Evolutionary conservation across 106 monocot species (phyloP), one percentile per base, ranked within the genome.

Genomic region (Ottelia alismoides): DNA sequence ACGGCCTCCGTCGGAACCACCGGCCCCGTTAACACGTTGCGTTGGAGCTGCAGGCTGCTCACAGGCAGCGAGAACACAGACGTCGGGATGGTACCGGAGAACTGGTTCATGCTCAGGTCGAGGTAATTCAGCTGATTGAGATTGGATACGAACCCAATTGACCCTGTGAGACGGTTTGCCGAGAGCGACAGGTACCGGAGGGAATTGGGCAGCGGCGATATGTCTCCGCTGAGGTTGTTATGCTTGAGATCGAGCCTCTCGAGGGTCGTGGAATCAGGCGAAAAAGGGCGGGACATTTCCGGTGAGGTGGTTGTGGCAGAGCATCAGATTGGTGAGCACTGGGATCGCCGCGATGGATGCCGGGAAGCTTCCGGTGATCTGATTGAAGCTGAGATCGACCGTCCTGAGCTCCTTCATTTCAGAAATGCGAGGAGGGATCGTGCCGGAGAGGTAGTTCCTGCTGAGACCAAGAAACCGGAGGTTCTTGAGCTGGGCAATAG

Each of bases 391-490:
- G 55, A 93, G 70, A 51, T 70, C 62, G 29, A 63, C 32, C 0
- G 62, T 62, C 20, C 27, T 21, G 25, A 70, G 62, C 16, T 27
- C 31, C 22, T 30, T 9, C 9, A 70, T 53, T 1, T 22, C 32
- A 23, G 23, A 7, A 12, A 63, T 28, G 2, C 23, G 21, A 2
- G 29, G 44, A 1, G 69, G 67, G 58, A 69, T 61, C 11, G 27
- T 6, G 12, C 69, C 69, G 27, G 60, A 54, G 53, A 69, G 44
- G 53, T 32, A 55, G 69, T 69, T 69, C 9, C 63, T 53, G 62
- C 72, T 67, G 72, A 94, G 68, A n/a, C 78, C 78, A 25, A 88
- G 81, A 71, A 88, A 78, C 19, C 76, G 68, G 49, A 88, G 84
- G 49, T 21, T 21, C 40, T 64, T 25, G 53, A 68, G 63, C 22